A percentile compares a stretch with the other conserved stretches of the same genome.
phyloP scores from a whole-genome alignment of 2,329 filamentous ascomycete genomes.

The Sclerotinia borealis region DNA sequence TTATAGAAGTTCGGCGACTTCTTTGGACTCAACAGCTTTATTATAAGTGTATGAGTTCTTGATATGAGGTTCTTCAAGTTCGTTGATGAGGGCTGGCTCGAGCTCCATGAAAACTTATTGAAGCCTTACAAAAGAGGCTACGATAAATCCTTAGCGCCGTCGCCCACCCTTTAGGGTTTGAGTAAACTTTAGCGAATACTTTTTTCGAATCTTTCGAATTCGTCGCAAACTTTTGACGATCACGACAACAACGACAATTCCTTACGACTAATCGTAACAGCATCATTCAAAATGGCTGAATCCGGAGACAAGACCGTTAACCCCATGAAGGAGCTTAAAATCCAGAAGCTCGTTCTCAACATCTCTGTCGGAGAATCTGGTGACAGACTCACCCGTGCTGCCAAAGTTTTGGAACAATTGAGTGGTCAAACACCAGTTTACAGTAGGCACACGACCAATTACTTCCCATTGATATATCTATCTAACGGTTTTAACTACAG shows the following conservation, averaged over 20 bases:
- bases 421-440: constrained; percentile 99
- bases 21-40: constrained; percentile 30
- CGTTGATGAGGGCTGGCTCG: constrained; percentile 4
- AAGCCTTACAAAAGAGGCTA: constrained; percentile 10
- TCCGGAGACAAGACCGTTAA: constrained; percentile 74
- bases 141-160: constrained; percentile 10
- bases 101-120: constrained; percentile 7
- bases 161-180: constrained; percentile 12
- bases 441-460: constrained; percentile 56
- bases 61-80: constrained; percentile 11
- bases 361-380: constrained; percentile 99
- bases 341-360: constrained; percentile 99
- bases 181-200: constrained; percentile 4
- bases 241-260: constrained; percentile 22
- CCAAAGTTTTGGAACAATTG: constrained; percentile 99
- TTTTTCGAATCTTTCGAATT: constrained; percentile 1
- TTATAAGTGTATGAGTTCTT: constrained; percentile 15
- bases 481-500: constrained; percentile 39
- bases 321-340: constrained; percentile 99
- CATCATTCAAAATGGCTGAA: constrained; percentile 51
- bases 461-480: constrained; percentile 3
- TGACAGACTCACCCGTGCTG: constrained; percentile 99
- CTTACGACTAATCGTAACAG: constrained; percentile 18
- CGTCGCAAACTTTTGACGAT: constrained; percentile 16
- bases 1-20: constrained; percentile 32